Conservation (phyloP, 2,329 filamentous ascomycete genomes). For the Pezicula carpinea region DNA sequence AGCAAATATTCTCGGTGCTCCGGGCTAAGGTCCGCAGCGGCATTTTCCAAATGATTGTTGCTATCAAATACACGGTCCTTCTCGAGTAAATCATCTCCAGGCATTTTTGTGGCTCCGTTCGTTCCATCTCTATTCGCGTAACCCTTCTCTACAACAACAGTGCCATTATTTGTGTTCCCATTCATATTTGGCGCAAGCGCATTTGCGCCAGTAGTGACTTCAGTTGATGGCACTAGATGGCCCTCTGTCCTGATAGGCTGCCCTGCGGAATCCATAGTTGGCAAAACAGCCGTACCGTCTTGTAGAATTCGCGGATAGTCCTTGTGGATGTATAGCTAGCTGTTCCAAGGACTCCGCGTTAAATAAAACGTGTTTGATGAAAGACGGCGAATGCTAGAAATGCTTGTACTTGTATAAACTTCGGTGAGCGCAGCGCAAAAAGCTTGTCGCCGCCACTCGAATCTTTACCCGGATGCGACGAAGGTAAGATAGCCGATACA, state of each 20-base stretch:
- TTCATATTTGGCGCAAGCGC: background rate
- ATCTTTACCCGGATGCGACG: no score
- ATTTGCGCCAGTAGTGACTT: background rate
- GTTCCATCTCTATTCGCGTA: background rate
- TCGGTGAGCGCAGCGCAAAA: no score
- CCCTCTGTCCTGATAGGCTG: background rate
- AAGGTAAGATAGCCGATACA: no score
- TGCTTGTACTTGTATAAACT: no score
- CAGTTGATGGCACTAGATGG: background rate
- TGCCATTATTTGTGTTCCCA: background rate
- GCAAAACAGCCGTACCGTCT: background rate
- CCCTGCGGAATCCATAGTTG: background rate
- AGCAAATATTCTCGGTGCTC: conserved; percentile 44
- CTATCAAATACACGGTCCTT: background rate
- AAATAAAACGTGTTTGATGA: background rate
- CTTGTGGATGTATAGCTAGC: no score
- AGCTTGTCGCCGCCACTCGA: no score
- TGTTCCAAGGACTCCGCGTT: background rate
- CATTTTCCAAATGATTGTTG: background rate
- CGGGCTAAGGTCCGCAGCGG: background rate
- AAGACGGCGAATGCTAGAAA: no score
- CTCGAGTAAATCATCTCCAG: background rate
- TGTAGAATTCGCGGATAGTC: no score
- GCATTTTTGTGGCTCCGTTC: background rate
- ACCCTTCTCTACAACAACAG: background rate